Evolutionary conservation across 2,329 filamentous ascomycete genomes (phyloP).

Genomic region (Talaromyces atroroseus): DNA sequence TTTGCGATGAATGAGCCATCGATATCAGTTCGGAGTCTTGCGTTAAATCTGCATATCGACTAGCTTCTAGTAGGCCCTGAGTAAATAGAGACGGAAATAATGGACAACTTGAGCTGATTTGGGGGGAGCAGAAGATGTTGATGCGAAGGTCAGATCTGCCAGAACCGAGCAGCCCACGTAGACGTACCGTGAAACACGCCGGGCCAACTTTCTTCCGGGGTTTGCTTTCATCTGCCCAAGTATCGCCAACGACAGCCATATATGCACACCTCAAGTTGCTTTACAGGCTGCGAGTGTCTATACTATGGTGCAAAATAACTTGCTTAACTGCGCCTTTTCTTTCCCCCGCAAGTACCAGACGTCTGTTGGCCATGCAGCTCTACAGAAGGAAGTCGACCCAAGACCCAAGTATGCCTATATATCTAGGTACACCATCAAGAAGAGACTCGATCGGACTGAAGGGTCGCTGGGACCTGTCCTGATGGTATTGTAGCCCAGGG

Average conservation of each 20-base stretch:
- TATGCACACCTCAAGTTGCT: no score
- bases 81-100: neutral
- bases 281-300: neutral
- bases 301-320: neutral
- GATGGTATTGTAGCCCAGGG: no score
- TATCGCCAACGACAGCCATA: neutral
- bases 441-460: no score
- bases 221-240: neutral
- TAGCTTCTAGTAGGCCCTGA: neutral
- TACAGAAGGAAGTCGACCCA: no score
- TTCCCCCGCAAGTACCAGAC: neutral
- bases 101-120: neutral
- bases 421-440: no score
- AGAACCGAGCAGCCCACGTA: neutral
- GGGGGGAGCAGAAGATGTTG: neutral
- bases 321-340: neutral
- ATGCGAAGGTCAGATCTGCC: neutral
- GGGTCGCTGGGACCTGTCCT: no score
- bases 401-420: no score
- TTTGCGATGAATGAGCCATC: constrained; percentile 4
- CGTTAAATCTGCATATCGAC: constrained; percentile 1
- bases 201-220: neutral
- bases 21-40: neutral
- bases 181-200: neutral
- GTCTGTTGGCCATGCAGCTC: no score